A percentile compares a stretch with the other conserved stretches of the same genome.
phyloP scores from a whole-genome alignment of 257 asterid genomes.

The Salvia splendens region DNA sequence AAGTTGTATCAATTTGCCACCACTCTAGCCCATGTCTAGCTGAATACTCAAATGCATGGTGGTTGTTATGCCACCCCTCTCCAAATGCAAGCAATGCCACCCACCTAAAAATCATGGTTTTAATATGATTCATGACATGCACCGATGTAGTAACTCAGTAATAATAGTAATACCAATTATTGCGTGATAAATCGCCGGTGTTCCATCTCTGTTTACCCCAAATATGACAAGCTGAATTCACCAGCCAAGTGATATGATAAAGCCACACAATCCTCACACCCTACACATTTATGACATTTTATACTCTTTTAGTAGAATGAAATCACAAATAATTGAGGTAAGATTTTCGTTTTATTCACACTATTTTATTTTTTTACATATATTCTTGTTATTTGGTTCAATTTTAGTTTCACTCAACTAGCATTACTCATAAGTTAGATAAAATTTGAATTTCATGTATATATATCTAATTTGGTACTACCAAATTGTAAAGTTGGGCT shows the following conservation, averaged over 20 bases:
- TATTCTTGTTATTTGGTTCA: not conserved
- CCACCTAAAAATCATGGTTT: slow-evolving; percentile 50
- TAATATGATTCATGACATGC: not conserved
- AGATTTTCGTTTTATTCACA: not conserved
- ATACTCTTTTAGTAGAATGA: not conserved
- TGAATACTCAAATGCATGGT: slow-evolving; percentile 80
- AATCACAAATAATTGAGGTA: not conserved
- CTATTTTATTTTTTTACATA: not conserved
- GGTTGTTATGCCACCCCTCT: slow-evolving; percentile 89
- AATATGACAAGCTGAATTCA: slow-evolving; percentile 88
- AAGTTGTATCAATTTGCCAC: slow-evolving; percentile 83
- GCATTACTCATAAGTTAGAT: too few relatives aligned
- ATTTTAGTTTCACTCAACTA: slow-evolving; percentile 9
- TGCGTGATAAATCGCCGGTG: slow-evolving; percentile 67
- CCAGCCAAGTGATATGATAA: slow-evolving; percentile 83
- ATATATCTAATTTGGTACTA: too few relatives aligned
- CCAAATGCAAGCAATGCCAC: slow-evolving; percentile 77
- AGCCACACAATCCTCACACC: slow-evolving; percentile 81
- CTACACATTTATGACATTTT: slow-evolving; percentile 34
- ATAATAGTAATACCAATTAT: slow-evolving; percentile 85
- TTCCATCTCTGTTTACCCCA: slow-evolving; percentile 91
- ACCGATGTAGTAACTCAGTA: too few relatives aligned
- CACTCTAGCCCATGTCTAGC: slow-evolving; percentile 79
- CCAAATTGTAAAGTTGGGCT: too few relatives aligned
- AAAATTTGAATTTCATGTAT: too few relatives aligned